phyloP scores from a whole-genome alignment of 495 filamentous ascomycete species.

The Elasticomyces elasticus region DNA sequence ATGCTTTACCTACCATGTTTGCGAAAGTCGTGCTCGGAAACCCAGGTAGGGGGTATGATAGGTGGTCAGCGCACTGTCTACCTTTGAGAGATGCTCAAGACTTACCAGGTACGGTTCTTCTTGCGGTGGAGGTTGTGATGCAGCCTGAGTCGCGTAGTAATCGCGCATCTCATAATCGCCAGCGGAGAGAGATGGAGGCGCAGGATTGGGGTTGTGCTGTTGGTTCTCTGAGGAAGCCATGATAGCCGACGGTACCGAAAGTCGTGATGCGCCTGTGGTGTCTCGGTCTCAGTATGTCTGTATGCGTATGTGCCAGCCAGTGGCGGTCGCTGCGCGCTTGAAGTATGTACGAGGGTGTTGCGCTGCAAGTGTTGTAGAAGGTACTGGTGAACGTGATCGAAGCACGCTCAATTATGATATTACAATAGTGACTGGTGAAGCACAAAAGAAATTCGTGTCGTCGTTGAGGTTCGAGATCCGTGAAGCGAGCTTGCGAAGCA shows the following conservation, averaged over 20 bases:
- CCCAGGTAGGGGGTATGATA: conserved; percentile 97
- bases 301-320: conserved; percentile 3
- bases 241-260: conserved; percentile 21
- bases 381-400: not conserved
- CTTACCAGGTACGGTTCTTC: conserved; percentile 50
- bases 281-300: conserved; percentile 2
- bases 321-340: not conserved
- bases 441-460: conserved; percentile 13
- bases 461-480: conserved; percentile 3
- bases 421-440: conserved; percentile 10
- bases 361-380: conserved; percentile 3
- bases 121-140: conserved; percentile 39
- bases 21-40: conserved; percentile 76
- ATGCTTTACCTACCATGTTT: conserved; percentile 39
- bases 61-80: too few relatives aligned
- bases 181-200: conserved; percentile 44
- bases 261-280: conserved; percentile 20
- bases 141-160: conserved; percentile 39
- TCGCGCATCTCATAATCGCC: conserved; percentile 47
- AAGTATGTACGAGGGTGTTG: not conserved
- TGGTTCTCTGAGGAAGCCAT: conserved; percentile 37
- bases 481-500: not conserved
- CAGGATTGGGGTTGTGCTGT: conserved; percentile 37
- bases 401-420: conserved; percentile 1
- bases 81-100: too few relatives aligned